Conservation (phyloP, 305 asterid species). For the Plantago rigida region DNA sequence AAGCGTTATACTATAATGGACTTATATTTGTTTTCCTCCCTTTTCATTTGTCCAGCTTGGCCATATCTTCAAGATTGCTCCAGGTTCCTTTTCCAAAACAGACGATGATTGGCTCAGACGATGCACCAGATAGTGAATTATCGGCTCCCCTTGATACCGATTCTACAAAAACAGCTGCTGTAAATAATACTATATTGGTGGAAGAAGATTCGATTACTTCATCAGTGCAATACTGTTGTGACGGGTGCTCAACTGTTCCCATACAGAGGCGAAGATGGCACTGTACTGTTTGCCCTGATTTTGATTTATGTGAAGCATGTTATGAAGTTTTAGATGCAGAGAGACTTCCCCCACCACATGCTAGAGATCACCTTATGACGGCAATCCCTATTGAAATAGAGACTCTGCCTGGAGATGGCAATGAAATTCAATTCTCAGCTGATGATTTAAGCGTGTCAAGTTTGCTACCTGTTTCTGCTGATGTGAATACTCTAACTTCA, state of each 20-base stretch:
- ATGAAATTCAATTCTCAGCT: conserved; percentile 70
- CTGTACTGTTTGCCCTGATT: conserved; percentile 95
- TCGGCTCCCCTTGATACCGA: conserved; percentile 59
- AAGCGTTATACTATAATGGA: conserved; percentile 17
- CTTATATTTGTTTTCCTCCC: conserved; percentile 27
- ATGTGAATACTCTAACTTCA: conserved; percentile 44
- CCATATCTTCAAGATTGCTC: conserved; percentile 91
- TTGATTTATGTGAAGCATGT: conserved; percentile 95
- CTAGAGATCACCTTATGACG: conserved; percentile 93
- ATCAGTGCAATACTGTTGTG: conserved; percentile 96
- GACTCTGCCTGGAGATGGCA: conserved; percentile 70
- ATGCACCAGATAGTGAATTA: conserved; percentile 48
- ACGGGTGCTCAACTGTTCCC: conserved; percentile 98
- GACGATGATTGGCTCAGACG: conserved; percentile 84
- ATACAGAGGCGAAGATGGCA: conserved; percentile 95
- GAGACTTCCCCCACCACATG: conserved; percentile 88
- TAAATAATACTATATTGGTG: conserved; percentile 63
- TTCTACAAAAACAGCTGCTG: conserved; percentile 47
- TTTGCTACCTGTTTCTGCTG: conserved; percentile 59
- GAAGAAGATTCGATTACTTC: conserved; percentile 94
- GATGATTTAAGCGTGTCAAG: conserved; percentile 63
- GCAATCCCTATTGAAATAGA: conserved; percentile 96
- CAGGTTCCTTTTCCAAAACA: conserved; percentile 99
- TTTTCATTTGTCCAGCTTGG: conserved; percentile 57
- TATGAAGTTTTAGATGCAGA: conserved; percentile 90